Evolutionary conservation across 192 early-diverging fungal species (phyloP).

Genomic region (Coemansia sp.): DNA sequence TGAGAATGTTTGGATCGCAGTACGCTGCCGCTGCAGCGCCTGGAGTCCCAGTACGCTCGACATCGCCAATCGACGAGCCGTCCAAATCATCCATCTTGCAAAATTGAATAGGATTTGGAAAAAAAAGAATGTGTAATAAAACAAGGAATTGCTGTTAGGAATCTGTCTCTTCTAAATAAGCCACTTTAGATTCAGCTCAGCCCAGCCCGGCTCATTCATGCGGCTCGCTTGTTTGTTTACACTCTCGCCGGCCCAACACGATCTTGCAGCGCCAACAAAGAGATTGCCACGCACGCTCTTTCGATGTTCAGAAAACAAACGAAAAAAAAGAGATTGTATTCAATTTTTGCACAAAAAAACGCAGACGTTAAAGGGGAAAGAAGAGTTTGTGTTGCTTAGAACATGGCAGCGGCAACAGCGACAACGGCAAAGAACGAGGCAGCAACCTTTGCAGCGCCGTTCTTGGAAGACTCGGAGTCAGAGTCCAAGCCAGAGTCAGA

Average conservation of each 20-base stretch:
- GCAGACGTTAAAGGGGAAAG: not conserved
- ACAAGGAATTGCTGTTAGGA: no score
- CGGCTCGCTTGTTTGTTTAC: not conserved
- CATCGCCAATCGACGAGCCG: constrained; percentile 9
- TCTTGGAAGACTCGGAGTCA: not conserved
- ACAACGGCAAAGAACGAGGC: constrained; percentile 23
- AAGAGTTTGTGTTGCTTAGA: constrained; percentile 14
- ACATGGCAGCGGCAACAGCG: constrained; percentile 23
- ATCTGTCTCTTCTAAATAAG: no score
- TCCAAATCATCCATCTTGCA: constrained; percentile 34
- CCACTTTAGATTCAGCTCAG: no score
- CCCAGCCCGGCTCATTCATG: not conserved
- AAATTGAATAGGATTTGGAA: not conserved
- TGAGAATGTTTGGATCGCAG: constrained; percentile 62
- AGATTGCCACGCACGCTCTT: no score
- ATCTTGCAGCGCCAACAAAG: not conserved
- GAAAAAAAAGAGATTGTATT: no score
- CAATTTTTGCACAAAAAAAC: not conserved
- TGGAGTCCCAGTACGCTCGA: constrained; percentile 10
- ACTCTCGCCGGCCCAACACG: not conserved
- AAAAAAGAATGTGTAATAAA: not conserved
- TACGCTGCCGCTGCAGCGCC: constrained; percentile 5
- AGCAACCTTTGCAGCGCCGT: constrained; percentile 15
- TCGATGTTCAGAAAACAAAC: no score
- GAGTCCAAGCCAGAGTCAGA: not conserved